Evolutionary conservation across 2,329 filamentous ascomycete species (phyloP).

Genomic region (Exophiala xenobiotica): DNA sequence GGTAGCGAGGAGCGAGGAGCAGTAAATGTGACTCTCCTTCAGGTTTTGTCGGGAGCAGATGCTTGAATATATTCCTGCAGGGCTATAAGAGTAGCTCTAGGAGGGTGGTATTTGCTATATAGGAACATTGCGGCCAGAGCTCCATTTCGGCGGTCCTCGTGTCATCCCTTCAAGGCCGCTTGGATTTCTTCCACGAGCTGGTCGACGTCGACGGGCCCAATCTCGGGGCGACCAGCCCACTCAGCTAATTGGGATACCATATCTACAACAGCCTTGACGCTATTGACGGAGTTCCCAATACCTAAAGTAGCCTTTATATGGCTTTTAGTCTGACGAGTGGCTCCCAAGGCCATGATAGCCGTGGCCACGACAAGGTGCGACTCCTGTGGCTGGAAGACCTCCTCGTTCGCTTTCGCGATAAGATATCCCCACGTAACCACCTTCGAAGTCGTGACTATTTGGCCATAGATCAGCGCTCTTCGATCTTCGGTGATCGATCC

Average conservation of each 20-base stretch:
- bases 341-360: conserved; percentile 15
- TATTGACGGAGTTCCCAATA: conserved; percentile 3
- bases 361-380: conserved; percentile 15
- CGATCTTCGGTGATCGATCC: background rate
- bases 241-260: conserved; percentile 8
- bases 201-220: conserved; percentile 4
- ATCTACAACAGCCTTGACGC: conserved; percentile 5
- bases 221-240: conserved; percentile 5
- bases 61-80: no score
- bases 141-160: no score
- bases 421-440: conserved; percentile 13
- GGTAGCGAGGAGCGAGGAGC: no score
- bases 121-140: no score
- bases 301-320: conserved; percentile 16
- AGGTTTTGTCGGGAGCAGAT: no score
- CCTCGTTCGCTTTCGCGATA: conserved; percentile 12
- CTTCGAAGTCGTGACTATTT: conserved; percentile 2
- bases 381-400: conserved; percentile 11
- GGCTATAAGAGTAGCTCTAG: no score
- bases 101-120: no score
- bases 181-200: conserved; percentile 4
- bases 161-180: background rate
- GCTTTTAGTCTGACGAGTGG: conserved; percentile 15
- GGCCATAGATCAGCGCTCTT: background rate
- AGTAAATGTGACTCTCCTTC: no score